phyloP scores from a whole-genome alignment of 2,329 filamentous ascomycete genomes.

The Juglanconis sp. region DNA sequence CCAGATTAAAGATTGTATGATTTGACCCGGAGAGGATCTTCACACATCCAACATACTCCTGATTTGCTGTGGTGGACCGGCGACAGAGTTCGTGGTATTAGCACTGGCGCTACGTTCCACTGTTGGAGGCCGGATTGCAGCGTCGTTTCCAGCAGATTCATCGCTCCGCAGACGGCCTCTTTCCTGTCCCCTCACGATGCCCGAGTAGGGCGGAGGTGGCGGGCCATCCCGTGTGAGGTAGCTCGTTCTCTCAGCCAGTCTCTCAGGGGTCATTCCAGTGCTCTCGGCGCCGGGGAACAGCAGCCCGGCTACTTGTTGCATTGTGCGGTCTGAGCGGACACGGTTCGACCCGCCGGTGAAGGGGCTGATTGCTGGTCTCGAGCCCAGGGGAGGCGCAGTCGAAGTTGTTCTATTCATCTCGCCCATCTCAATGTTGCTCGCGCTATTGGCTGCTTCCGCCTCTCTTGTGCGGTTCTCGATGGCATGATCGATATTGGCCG shows the following conservation, averaged over 20 bases:
- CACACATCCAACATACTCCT: slow-evolving; percentile 58
- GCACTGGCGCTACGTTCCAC: slow-evolving; percentile 43
- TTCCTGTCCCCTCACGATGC: slow-evolving; percentile 20
- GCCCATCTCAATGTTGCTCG: slow-evolving; percentile 26
- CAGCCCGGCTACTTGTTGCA: slow-evolving; percentile 41
- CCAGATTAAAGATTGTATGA: background rate
- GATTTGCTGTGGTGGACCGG: slow-evolving; percentile 50
- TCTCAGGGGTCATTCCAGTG: slow-evolving; percentile 20
- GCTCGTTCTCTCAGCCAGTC: slow-evolving; percentile 32
- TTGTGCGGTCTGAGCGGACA: slow-evolving; percentile 41
- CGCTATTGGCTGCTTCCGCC: background rate
- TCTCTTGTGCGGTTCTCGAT: slow-evolving; percentile 22
- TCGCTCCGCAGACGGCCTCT: slow-evolving; percentile 24
- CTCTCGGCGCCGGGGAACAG: slow-evolving; percentile 44
- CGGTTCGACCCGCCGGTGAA: slow-evolving; percentile 43
- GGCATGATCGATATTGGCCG: slow-evolving; percentile 35
- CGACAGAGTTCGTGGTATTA: slow-evolving; percentile 44
- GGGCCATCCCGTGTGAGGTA: slow-evolving; percentile 44
- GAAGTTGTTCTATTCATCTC: slow-evolving; percentile 24
- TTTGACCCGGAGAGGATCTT: background rate
- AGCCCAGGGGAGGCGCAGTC: background rate
- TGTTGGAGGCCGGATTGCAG: slow-evolving; percentile 25
- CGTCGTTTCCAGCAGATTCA: slow-evolving; percentile 1
- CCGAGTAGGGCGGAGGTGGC: slow-evolving; percentile 39
- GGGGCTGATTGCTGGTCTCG: slow-evolving; percentile 20